Evolutionary conservation across 805 yeast species (phyloP).

Genomic region (Barnettozyma salicaria): DNA sequence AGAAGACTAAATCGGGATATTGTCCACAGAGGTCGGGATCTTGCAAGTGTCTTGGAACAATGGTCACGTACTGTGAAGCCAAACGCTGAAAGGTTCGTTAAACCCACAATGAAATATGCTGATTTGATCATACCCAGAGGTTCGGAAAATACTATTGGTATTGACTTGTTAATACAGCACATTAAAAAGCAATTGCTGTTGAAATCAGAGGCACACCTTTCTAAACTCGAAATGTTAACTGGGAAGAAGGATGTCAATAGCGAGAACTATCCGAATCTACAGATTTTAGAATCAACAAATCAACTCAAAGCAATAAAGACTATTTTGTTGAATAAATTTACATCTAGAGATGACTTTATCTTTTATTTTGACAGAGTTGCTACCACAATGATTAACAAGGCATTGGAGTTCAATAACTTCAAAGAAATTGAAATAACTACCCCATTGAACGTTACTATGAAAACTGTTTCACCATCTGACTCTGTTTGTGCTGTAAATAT

Average conservation of each 20-base stretch:
- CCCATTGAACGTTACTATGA: constrained; percentile 31
- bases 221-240: constrained; percentile 48
- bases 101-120: constrained; percentile 72
- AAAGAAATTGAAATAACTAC: constrained; percentile 33
- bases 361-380: constrained; percentile 86
- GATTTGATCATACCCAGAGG: constrained; percentile 91
- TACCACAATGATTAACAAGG: constrained; percentile 58
- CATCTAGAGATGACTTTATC: constrained; percentile 70
- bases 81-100: constrained; percentile 68
- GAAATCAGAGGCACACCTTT: constrained; percentile 65
- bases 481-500: constrained; percentile 68
- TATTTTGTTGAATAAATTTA: constrained; percentile 49
- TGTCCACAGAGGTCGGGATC: constrained; percentile 77
- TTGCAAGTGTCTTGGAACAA: constrained; percentile 75
- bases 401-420: constrained; percentile 49
- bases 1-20: constrained; percentile 85
- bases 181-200: constrained; percentile 61
- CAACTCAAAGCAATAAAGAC: constrained; percentile 73
- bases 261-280: constrained; percentile 13
- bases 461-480: constrained; percentile 31
- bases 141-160: constrained; percentile 74
- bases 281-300: constrained; percentile 40
- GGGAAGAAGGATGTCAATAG: constrained; percentile 36
- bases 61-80: constrained; percentile 94
- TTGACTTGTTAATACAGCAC: constrained; percentile 72